Evolutionary conservation across 495 filamentous ascomycete species (phyloP).

Genomic region (Penicillium daleae): DNA sequence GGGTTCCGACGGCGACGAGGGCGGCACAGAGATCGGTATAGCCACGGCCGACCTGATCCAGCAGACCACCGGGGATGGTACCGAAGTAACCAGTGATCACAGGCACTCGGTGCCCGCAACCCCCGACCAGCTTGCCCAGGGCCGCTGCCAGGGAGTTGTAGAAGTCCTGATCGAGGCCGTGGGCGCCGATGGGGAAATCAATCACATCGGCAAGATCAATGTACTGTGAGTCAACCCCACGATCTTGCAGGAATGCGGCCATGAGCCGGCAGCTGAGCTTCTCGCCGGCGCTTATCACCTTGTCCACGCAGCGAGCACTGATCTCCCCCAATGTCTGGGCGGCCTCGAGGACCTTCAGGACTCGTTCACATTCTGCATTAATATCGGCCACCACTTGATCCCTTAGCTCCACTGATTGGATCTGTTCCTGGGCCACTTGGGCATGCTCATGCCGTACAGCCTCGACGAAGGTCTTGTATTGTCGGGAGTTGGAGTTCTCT

Average conservation of each 20-base stretch:
- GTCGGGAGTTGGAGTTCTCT: conserved; percentile 60
- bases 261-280: conserved; percentile 90
- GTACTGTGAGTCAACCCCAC: conserved; percentile 78
- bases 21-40: conserved; percentile 92
- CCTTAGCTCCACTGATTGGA: conserved; percentile 63
- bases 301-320: conserved; percentile 80
- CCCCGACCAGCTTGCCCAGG: conserved; percentile 67
- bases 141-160: conserved; percentile 70
- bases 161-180: conserved; percentile 75
- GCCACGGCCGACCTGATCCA: conserved; percentile 80
- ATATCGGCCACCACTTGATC: conserved; percentile 62
- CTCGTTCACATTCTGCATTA: conserved; percentile 68
- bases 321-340: conserved; percentile 68
- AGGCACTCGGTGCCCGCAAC: conserved; percentile 71
- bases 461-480: conserved; percentile 71
- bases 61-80: conserved; percentile 76
- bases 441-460: conserved; percentile 77
- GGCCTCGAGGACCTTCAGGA: conserved; percentile 62
- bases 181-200: conserved; percentile 57
- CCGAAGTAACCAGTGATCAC: conserved; percentile 89
- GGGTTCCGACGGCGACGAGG: conserved; percentile 75
- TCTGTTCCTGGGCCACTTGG: conserved; percentile 62
- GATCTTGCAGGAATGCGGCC: conserved; percentile 76
- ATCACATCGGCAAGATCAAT: conserved; percentile 82
- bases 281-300: conserved; percentile 90